Percentiles rank a stretch among this genome's conserved stretches.
phyloP scores from a whole-genome alignment of 2,329 filamentous ascomycete species.

The Pseudocercospora crystallina region DNA sequence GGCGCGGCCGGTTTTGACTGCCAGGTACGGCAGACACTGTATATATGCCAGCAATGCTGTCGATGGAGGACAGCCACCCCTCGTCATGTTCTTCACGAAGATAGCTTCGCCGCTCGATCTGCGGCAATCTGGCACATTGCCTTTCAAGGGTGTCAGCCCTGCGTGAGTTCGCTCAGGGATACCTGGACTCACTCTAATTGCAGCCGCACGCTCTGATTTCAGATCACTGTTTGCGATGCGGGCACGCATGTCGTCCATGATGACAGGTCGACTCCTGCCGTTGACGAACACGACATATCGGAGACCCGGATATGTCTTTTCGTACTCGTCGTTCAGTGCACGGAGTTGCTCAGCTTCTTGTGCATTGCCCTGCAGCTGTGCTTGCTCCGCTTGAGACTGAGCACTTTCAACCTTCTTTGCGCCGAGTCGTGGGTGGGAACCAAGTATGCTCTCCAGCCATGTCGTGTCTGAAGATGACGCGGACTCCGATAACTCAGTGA shows the following conservation, averaged over 20 bases:
- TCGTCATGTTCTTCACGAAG: conserved; percentile 7
- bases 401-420: conserved; percentile 79
- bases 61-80: background rate
- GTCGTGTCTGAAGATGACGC: conserved; percentile 51
- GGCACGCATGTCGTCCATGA: conserved; percentile 78
- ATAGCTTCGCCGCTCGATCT: conserved; percentile 70
- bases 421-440: conserved; percentile 80
- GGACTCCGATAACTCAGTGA: conserved; percentile 60
- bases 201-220: conserved; percentile 67
- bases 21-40: background rate
- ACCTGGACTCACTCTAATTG: conserved; percentile 63
- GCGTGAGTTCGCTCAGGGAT: background rate
- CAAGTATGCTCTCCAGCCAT: conserved; percentile 70
- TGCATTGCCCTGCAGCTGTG: conserved; percentile 59
- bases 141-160: conserved; percentile 44
- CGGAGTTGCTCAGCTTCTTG: conserved; percentile 60
- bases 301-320: conserved; percentile 75
- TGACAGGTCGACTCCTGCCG: conserved; percentile 67
- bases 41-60: background rate
- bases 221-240: conserved; percentile 70
- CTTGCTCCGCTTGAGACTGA: conserved; percentile 79
- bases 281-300: conserved; percentile 93
- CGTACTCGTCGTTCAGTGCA: conserved; percentile 73
- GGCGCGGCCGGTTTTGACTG: background rate
- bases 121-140: conserved; percentile 91